A percentile compares a stretch with the other conserved stretches of the same genome.
phyloP scores from a whole-genome alignment of 2,329 filamentous ascomycete species.

The Lecanoromycetidae sp. region DNA sequence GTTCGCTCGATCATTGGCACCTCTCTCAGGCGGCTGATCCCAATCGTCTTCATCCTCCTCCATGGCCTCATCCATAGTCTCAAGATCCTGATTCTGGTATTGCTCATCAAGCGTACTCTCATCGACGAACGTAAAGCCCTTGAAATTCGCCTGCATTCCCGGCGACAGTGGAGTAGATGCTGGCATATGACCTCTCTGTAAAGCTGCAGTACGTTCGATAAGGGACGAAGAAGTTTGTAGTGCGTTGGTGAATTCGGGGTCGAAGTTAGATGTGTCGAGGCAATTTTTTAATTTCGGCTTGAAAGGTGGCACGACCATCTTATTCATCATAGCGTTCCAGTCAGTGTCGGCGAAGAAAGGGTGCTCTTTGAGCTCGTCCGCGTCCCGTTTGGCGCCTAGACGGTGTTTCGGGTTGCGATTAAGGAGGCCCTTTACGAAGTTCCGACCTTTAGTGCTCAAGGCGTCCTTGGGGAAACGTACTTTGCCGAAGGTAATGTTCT shows the following conservation, averaged over 20 bases:
- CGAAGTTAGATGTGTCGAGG: slow-evolving; percentile 94
- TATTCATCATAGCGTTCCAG: slow-evolving; percentile 78
- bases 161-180: slow-evolving; percentile 88
- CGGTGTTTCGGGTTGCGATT: slow-evolving; percentile 96
- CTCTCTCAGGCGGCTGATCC: slow-evolving; percentile 22
- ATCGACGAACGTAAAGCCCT: slow-evolving; percentile 97
- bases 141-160: slow-evolving; percentile 94
- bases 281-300: slow-evolving; percentile 95
- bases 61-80: slow-evolving; percentile 33
- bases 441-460: slow-evolving; percentile 83
- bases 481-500: slow-evolving; percentile 98
- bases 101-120: slow-evolving; percentile 88
- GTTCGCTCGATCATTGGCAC: slow-evolving; percentile 29
- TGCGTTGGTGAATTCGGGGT: slow-evolving; percentile 95
- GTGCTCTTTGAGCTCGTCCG: slow-evolving; percentile 85
- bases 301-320: slow-evolving; percentile 90
- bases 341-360: slow-evolving; percentile 91
- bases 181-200: slow-evolving; percentile 68
- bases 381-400: slow-evolving; percentile 79
- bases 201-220: slow-evolving; percentile 76
- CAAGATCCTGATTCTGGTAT: slow-evolving; percentile 32
- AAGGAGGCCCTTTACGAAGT: slow-evolving; percentile 93
- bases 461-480: slow-evolving; percentile 93
- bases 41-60: slow-evolving; percentile 31
- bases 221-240: slow-evolving; percentile 75